A percentile compares a stretch with the other conserved stretches of the same genome.
phyloP scores from a whole-genome alignment of 805 yeast genomes.

The Ogataea saltuana region DNA sequence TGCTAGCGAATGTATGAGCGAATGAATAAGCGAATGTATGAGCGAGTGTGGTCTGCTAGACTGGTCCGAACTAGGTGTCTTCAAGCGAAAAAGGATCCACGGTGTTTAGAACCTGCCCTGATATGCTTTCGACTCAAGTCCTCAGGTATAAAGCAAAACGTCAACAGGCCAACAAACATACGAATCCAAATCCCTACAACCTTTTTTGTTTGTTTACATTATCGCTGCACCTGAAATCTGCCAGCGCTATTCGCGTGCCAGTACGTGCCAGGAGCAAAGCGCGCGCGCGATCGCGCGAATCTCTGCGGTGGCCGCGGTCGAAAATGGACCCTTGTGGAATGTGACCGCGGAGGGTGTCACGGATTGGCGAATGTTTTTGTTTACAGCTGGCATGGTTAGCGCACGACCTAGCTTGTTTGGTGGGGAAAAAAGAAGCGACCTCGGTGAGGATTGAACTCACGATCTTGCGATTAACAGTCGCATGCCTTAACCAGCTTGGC shows the following conservation, averaged over 20 bases:
- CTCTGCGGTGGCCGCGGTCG: too few species aligned
- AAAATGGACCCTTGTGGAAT: too few species aligned
- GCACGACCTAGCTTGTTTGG: slow-evolving; percentile 4
- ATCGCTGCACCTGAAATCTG: slow-evolving; percentile 13
- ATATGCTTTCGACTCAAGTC: too few species aligned
- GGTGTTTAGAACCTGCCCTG: slow-evolving; percentile 10
- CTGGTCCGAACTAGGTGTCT: slow-evolving; percentile 2
- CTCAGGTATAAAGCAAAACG: not conserved
- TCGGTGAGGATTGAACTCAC: slow-evolving; percentile 32
- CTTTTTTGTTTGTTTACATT: slow-evolving; percentile 18
- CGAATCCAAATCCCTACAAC: slow-evolving; percentile 2
- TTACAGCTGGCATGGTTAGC: not conserved
- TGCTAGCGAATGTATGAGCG: slow-evolving; percentile 5
- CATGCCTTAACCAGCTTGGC: slow-evolving; percentile 33
- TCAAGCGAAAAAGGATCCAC: slow-evolving; percentile 7
- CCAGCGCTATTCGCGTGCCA: slow-evolving; percentile 6
- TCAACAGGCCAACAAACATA: slow-evolving; percentile 1
- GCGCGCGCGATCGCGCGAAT: not conserved
- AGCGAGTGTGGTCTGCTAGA: slow-evolving; percentile 8
- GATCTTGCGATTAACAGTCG: slow-evolving; percentile 32
- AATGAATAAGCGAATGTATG: slow-evolving; percentile 15
- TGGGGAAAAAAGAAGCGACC: slow-evolving; percentile 21
- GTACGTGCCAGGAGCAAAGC: not conserved
- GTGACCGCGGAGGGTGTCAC: not conserved
- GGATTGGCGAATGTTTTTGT: slow-evolving; percentile 13